These are phyloP conservation scores for Eruca vesicaria DNA, from an alignment of 441 rosid species.

Conservation along the genomic window DNA sequence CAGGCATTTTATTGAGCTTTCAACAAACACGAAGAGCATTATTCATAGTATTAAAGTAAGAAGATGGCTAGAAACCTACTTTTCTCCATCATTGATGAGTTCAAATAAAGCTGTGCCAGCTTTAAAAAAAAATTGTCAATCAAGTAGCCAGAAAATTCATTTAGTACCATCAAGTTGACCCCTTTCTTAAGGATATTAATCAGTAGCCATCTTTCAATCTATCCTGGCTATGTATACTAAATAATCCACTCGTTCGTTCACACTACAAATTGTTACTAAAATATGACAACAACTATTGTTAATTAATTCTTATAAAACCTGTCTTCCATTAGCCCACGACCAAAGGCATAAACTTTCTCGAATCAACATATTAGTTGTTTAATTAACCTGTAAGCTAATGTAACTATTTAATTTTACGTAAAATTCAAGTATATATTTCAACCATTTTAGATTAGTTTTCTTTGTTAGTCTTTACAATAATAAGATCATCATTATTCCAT, in stretches of 20 bases:
- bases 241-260: conserved; percentile 1
- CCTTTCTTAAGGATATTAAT: neutral
- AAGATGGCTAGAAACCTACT: neutral
- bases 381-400: neutral
- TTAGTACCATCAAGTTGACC: conserved; percentile 1
- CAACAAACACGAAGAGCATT: neutral
- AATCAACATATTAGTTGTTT: neutral
- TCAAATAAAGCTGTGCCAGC: neutral
- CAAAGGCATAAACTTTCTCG: neutral
- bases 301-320: neutral
- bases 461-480: conserved; percentile 21
- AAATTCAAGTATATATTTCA: neutral
- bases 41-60: neutral
- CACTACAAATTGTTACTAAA: conserved; percentile 10
- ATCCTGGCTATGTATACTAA: neutral
- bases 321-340: neutral
- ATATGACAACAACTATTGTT: neutral
- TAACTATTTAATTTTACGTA: neutral
- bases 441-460: conserved; percentile 12
- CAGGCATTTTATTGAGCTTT: neutral
- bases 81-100: conserved; percentile 3
- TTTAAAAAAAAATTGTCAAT: neutral
- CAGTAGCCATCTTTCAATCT: conserved; percentile 2
- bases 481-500: too few species aligned
- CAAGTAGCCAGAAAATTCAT: neutral